A percentile compares a stretch with the other conserved stretches of the same genome.
These are phyloP conservation scores for Meyerozyma sp. DNA, from an alignment of 1,139 yeast species.

Conservation along the genomic window DNA sequence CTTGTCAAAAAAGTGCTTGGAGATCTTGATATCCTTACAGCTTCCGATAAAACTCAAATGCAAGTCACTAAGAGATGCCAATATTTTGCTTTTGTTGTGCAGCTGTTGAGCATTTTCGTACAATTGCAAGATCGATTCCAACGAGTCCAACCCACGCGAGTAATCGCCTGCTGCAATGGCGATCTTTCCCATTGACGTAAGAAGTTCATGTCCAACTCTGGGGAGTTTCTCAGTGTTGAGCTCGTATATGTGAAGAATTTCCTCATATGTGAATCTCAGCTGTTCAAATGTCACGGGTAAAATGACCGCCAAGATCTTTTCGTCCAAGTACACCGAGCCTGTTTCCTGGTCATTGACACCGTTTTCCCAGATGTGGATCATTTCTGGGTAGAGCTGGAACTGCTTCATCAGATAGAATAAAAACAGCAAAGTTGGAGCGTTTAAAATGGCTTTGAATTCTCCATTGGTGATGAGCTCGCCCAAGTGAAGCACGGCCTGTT, in stretches of 20 bases:
- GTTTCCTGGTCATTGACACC: constrained; percentile 32
- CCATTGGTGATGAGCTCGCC: constrained; percentile 28
- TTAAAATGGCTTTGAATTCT: constrained; percentile 20
- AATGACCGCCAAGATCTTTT: constrained; percentile 63
- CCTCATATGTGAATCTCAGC: constrained; percentile 59
- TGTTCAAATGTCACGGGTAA: constrained; percentile 63
- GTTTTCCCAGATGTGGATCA: constrained; percentile 38
- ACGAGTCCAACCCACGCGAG: constrained; percentile 33
- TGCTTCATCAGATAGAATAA: constrained; percentile 32
- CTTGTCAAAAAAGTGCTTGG: constrained; percentile 68
- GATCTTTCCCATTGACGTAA: constrained; percentile 36
- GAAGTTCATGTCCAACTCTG: constrained; percentile 21
- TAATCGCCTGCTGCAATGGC: constrained; percentile 37
- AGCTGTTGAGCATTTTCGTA: constrained; percentile 17
- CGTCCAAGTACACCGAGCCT: constrained; percentile 34
- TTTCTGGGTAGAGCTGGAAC: constrained; percentile 29
- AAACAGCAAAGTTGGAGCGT: constrained; percentile 14
- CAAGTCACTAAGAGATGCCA: constrained; percentile 44
- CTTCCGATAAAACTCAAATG: constrained; percentile 80
- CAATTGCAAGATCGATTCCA: constrained; percentile 30
- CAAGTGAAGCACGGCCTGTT: constrained; percentile 29
- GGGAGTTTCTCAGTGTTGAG: constrained; percentile 22
- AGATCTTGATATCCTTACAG: constrained; percentile 67
- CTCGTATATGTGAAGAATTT: constrained; percentile 35
- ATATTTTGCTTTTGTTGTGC: constrained; percentile 13